phyloP scores from a whole-genome alignment of 2,329 filamentous ascomycete species.

The Talaromyces islandicus region DNA sequence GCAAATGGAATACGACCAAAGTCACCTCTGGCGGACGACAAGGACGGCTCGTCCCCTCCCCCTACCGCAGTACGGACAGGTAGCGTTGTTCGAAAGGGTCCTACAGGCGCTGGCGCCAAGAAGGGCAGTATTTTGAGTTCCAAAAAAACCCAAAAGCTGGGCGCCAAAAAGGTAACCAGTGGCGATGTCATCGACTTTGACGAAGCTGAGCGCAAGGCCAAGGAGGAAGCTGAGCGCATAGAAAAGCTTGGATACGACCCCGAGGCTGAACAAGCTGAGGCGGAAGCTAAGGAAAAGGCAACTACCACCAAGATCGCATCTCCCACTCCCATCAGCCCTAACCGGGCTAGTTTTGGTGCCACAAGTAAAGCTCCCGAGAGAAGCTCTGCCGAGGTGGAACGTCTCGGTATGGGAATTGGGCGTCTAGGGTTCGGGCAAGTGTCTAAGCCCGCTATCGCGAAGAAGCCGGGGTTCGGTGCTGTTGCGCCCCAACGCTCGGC shows the following conservation, averaged over 20 bases:
- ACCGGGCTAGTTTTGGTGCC: conserved; percentile 56
- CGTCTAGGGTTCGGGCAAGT: conserved; percentile 85
- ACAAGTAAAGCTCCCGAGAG: conserved; percentile 46
- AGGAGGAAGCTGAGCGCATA: conserved; percentile 93
- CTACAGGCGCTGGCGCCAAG: conserved; percentile 59
- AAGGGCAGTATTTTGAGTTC: conserved; percentile 81
- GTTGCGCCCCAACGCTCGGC: conserved; percentile 68
- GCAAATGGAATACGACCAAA: conserved; percentile 69
- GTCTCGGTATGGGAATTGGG: conserved; percentile 81
- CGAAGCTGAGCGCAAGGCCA: conserved; percentile 92
- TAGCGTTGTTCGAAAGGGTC: conserved; percentile 73
- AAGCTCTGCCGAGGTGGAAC: conserved; percentile 72
- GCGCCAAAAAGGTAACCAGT: conserved; percentile 79
- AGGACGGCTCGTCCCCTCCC: conserved; percentile 46
- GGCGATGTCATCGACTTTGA: conserved; percentile 87
- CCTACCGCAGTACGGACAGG: conserved; percentile 66
- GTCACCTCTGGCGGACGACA: conserved; percentile 66
- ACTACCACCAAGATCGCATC: conserved; percentile 61
- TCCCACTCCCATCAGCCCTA: conserved; percentile 69
- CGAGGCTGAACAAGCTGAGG: conserved; percentile 65
- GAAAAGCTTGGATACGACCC: conserved; percentile 94
- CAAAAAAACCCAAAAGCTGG: conserved; percentile 77
- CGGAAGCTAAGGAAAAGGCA: conserved; percentile 32
- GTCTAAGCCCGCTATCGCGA: conserved; percentile 59
- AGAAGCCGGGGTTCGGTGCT: conserved; percentile 83